Percentiles rank a stretch among this genome's conserved stretches.
These are phyloP conservation scores for Didymella arachidicola DNA, from an alignment of 2,329 filamentous ascomycete species.

Conservation along the genomic window DNA sequence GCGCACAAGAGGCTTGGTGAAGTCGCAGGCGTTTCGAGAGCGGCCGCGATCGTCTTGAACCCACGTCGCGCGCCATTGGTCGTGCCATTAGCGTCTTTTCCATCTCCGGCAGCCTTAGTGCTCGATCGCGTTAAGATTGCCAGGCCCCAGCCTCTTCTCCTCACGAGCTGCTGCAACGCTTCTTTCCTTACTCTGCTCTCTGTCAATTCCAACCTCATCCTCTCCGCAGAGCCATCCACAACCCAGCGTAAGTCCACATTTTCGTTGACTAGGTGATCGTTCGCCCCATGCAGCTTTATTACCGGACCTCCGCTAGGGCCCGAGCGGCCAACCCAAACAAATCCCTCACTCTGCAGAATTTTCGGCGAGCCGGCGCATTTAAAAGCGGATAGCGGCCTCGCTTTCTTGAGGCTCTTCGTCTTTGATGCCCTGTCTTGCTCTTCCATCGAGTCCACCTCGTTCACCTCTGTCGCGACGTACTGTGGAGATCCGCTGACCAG, in stretches of 20 bases:
- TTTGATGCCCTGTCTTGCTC: slow-evolving; percentile 43
- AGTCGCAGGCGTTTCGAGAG: slow-evolving; percentile 23
- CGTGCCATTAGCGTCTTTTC: slow-evolving; percentile 9
- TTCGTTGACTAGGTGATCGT: slow-evolving; percentile 31
- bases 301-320: slow-evolving; percentile 42
- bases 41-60: slow-evolving; percentile 22
- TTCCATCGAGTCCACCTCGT: slow-evolving; percentile 34
- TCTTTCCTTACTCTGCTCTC: slow-evolving; percentile 23
- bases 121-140: slow-evolving; percentile 19
- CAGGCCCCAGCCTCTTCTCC: slow-evolving; percentile 26
- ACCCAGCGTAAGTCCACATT: slow-evolving; percentile 41
- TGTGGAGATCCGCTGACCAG: slow-evolving; percentile 44
- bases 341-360: slow-evolving; percentile 49
- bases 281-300: slow-evolving; percentile 33
- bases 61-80: slow-evolving; percentile 13
- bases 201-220: slow-evolving; percentile 15
- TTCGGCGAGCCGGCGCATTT: slow-evolving; percentile 42
- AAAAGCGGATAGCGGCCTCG: slow-evolving; percentile 39
- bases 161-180: slow-evolving; percentile 13
- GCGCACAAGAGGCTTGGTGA: slow-evolving; percentile 16
- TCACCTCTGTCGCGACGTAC: slow-evolving; percentile 36
- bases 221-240: slow-evolving; percentile 25
- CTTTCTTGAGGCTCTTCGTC: slow-evolving; percentile 29
- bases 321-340: slow-evolving; percentile 43
- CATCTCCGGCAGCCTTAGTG: slow-evolving; percentile 15